Percentiles rank a stretch among this genome's conserved stretches.
These are phyloP conservation scores for Aspergillaceae sp. DNA, from an alignment of 2,329 filamentous ascomycete genomes.

Conservation along the genomic window DNA sequence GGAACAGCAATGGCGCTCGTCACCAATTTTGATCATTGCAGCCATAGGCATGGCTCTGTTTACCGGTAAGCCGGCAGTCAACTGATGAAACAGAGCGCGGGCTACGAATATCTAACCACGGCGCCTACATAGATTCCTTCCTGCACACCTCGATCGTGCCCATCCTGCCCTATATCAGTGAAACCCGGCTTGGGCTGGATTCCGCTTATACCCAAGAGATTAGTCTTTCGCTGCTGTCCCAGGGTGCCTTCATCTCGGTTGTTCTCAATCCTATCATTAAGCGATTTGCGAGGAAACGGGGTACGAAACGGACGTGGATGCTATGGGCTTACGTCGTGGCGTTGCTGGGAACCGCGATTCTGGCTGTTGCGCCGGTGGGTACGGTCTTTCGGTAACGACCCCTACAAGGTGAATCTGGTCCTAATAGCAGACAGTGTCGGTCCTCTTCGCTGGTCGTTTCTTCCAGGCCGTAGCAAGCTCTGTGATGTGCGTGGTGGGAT, in stretches of 20 bases:
- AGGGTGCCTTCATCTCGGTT: slow-evolving; percentile 16
- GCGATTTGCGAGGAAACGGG: slow-evolving; percentile 13
- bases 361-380: slow-evolving; percentile 17
- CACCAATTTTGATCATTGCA: slow-evolving; percentile 13
- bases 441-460: slow-evolving; percentile 18
- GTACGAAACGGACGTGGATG: slow-evolving; percentile 13
- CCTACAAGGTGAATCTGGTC: no score
- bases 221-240: slow-evolving; percentile 17
- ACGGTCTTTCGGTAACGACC: slow-evolving; percentile 1
- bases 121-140: slow-evolving; percentile 15
- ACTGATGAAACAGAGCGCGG: neutral
- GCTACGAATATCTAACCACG: neutral
- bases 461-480: slow-evolving; percentile 19
- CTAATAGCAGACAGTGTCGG: slow-evolving; percentile 7
- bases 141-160: slow-evolving; percentile 24
- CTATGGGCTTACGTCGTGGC: slow-evolving; percentile 13
- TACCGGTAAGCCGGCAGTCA: slow-evolving; percentile 6
- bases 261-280: slow-evolving; percentile 16
- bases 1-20: slow-evolving; percentile 14
- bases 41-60: slow-evolving; percentile 17
- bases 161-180: slow-evolving; percentile 21
- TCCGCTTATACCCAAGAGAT: slow-evolving; percentile 15
- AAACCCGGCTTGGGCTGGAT: slow-evolving; percentile 18
- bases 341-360: slow-evolving; percentile 13
- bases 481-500: slow-evolving; percentile 22